These are phyloP conservation scores for Hura crepitans DNA, from an alignment of 441 rosid genomes.

Conservation along the genomic window DNA sequence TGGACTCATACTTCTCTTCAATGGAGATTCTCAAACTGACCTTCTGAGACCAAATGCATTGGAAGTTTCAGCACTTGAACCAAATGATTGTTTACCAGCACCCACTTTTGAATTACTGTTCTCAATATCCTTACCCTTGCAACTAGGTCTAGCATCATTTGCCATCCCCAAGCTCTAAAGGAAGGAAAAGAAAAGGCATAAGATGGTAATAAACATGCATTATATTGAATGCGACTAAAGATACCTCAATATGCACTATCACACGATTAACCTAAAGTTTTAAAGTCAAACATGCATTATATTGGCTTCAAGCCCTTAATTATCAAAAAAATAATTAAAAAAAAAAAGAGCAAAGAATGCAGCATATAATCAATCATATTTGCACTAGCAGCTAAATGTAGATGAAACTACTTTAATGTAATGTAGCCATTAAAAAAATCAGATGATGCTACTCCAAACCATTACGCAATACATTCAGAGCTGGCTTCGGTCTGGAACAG, in stretches of 20 bases:
- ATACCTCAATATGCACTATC: background rate
- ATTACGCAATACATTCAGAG: background rate
- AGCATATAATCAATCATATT: background rate
- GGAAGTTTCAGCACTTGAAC: constrained; percentile 22
- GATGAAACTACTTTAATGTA: background rate
- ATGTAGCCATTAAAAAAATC: background rate
- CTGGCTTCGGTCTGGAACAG: background rate
- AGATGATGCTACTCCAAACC: background rate
- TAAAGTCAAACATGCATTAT: background rate
- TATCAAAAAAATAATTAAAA: no score
- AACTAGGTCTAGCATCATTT: constrained; percentile 30
- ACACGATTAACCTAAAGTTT: background rate
- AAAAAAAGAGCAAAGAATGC: background rate
- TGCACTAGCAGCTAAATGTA: background rate
- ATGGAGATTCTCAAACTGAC: constrained; percentile 41
- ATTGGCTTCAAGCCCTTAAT: background rate
- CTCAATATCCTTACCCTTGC: constrained; percentile 37
- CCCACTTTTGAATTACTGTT: constrained; percentile 28
- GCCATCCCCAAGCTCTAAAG: constrained; percentile 32
- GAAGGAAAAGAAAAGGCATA: background rate
- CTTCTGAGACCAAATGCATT: constrained; percentile 44
- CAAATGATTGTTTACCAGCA: constrained; percentile 33
- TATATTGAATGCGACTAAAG: background rate
- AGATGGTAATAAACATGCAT: background rate
- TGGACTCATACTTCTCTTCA: constrained; percentile 32